Evolutionary conservation across 2,329 filamentous ascomycete species (phyloP), one percentile per base, ranked within the genome.

Genomic region (Cucurbitaria berberidis): DNA sequence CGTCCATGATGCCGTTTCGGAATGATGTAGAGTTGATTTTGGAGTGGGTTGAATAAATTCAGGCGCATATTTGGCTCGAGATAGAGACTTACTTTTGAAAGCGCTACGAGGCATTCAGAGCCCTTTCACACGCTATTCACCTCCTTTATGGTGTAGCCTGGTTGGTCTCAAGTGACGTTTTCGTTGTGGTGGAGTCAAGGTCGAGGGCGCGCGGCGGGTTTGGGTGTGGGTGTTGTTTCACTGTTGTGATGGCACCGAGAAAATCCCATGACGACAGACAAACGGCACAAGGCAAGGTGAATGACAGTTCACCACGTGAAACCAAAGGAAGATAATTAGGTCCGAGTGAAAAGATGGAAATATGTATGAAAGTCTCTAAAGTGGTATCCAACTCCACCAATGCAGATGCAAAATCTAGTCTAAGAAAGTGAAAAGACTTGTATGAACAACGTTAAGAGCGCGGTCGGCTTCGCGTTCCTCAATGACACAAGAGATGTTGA

Each of bases 401-500:
- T 68, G 65, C 68, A 64, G 53, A 68, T 61, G 60, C 57, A 55
- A 51, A 21, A 32, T 45, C 60, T 72, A 91, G 58, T 97, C 93
- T 69, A 97, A 82, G 77, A 97, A 98, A 1, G 93, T 97, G 74
- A 99, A 98, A 51, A 99, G 85, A 78, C 93, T 93, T 18, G 95
- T 98, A 74, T 99, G 95, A 61, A 99, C 83, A 68, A 98, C 91
- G 73, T 96, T 98, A 82, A 99, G 89, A 27, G 95, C 95, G 63
- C 95, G 86, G 64, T 93, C 91, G 19, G 95, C 93, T 72, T 98
- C 92, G 62, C 88, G 83, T 63, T 91, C 91, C 68, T 96, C 91
- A 73, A 99, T 96, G 40, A 99, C 95, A 72, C 95, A 99, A 10
- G 92, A 96, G 55, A 99, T 99, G 76, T 98, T 99, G 78, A 99